phyloP scores from a whole-genome alignment of 1,284 basidiomycete species.

The Volvariella surrecta region DNA sequence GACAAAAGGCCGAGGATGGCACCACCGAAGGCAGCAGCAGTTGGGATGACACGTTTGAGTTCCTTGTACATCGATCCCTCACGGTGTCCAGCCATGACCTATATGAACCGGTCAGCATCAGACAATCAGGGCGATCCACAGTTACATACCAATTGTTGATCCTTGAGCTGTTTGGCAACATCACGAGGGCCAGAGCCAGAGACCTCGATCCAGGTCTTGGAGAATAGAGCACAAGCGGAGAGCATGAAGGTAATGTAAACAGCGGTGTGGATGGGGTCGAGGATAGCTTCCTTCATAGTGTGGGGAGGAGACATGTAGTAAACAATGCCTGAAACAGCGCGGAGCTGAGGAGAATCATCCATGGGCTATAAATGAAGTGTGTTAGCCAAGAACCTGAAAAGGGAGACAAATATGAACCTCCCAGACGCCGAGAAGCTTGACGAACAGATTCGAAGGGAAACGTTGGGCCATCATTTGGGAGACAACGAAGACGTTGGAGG shows the following conservation, averaged over 20 bases:
- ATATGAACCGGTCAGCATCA: too few species aligned
- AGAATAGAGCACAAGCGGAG: slow-evolving; percentile 93
- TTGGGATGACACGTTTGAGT: slow-evolving; percentile 95
- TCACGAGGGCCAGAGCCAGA: slow-evolving; percentile 94
- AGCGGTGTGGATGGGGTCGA: slow-evolving; percentile 91
- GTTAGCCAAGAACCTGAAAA: slow-evolving; percentile 3
- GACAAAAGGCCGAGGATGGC: slow-evolving; percentile 91
- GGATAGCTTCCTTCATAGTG: slow-evolving; percentile 78
- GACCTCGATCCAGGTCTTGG: slow-evolving; percentile 99
- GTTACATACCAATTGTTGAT: slow-evolving; percentile 86
- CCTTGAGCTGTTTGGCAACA: slow-evolving; percentile 97
- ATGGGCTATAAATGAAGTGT: slow-evolving; percentile 50
- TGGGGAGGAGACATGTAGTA: slow-evolving; percentile 98
- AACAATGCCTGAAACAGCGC: slow-evolving; percentile 86
- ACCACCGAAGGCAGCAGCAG: slow-evolving; percentile 94
- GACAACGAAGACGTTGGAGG: slow-evolving; percentile 93
- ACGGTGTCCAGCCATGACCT: slow-evolving; percentile 95
- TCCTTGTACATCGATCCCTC: slow-evolving; percentile 99
- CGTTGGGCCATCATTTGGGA: slow-evolving; percentile 91
- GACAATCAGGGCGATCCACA: too few species aligned
- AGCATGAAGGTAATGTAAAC: slow-evolving; percentile 93
- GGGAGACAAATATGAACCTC: slow-evolving; percentile 52
- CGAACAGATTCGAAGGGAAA: slow-evolving; percentile 89
- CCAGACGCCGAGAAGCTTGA: slow-evolving; percentile 91
- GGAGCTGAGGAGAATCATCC: slow-evolving; percentile 89